These are phyloP conservation scores for Candida fluviatilis DNA, from an alignment of 805 yeast species.

Conservation along the genomic window DNA sequence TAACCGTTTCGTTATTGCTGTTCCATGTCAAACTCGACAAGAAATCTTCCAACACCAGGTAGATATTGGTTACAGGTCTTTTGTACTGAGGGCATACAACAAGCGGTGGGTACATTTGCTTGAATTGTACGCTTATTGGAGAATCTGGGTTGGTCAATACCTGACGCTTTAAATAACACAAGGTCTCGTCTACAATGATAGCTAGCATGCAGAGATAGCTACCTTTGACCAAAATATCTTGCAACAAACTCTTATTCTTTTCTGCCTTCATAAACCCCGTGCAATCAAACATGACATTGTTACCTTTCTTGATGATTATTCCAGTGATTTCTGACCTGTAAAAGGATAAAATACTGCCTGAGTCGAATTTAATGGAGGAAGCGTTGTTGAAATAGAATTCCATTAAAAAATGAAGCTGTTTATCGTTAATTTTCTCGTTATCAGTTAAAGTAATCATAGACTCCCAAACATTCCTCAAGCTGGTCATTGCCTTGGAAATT, in stretches of 20 bases:
- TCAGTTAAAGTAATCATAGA: constrained; percentile 16
- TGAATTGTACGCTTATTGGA: constrained; percentile 12
- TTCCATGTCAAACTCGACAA: constrained; percentile 5
- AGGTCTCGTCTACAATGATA: constrained; percentile 28
- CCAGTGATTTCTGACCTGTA: constrained; percentile 22
- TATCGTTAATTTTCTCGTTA: constrained; percentile 15
- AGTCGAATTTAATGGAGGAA: constrained; percentile 14
- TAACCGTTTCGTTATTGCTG: neutral
- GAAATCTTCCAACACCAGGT: constrained; percentile 1
- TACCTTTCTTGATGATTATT: constrained; percentile 13
- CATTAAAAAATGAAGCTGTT: constrained; percentile 26
- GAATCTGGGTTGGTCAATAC: constrained; percentile 7
- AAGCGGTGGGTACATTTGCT: constrained; percentile 23
- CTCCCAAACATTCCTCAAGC: constrained; percentile 26
- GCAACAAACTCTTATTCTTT: constrained; percentile 1
- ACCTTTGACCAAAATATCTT: constrained; percentile 15
- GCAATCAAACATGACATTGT: constrained; percentile 10
- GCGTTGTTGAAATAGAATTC: constrained; percentile 22
- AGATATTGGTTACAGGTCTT: constrained; percentile 1
- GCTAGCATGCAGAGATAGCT: constrained; percentile 26
- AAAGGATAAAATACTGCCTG: constrained; percentile 19
- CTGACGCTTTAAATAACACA: constrained; percentile 16
- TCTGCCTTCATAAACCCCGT: constrained; percentile 3
- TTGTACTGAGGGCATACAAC: constrained; percentile 2
- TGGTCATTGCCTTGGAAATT: constrained; percentile 5